phyloP scores from a whole-genome alignment of 257 asterid species.

The Salvia splendens region DNA sequence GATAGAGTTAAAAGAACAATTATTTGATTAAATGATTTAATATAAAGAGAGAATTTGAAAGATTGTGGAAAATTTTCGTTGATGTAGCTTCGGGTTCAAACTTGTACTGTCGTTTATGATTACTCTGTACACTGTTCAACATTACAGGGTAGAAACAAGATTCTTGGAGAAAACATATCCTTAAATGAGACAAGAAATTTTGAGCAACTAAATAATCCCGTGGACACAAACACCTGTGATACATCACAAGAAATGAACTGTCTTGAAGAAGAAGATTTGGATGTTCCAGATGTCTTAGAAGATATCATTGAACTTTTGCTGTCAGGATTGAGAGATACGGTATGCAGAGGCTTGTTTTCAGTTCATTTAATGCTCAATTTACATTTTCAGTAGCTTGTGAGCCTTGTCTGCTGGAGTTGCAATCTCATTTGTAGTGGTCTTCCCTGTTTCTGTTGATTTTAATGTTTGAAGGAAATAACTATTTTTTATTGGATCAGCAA shows the following conservation, averaged over 20 bases:
- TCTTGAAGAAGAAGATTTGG: constrained; percentile 79
- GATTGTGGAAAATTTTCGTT: constrained; percentile 10
- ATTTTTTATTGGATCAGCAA: constrained; percentile 8
- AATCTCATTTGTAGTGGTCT: constrained; percentile 20
- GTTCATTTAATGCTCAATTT: constrained; percentile 28
- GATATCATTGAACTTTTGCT: constrained; percentile 76
- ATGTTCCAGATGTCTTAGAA: constrained; percentile 87
- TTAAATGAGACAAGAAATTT: constrained; percentile 36
- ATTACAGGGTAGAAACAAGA: constrained; percentile 63
- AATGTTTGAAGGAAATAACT: constrained; percentile 14
- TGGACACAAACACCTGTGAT: constrained; percentile 37
- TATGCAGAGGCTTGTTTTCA: constrained; percentile 54
- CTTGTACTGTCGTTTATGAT: constrained; percentile 17
- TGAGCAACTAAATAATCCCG: constrained; percentile 39
- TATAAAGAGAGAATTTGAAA: constrained; percentile 2
- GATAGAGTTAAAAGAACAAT: background rate
- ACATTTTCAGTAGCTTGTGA: constrained; percentile 16
- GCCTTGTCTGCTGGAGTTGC: background rate
- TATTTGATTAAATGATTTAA: background rate
- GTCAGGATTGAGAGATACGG: constrained; percentile 89
- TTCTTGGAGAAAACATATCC: constrained; percentile 60
- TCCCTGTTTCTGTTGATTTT: constrained; percentile 19
- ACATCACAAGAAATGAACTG: constrained; percentile 46
- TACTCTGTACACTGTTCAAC: constrained; percentile 25
- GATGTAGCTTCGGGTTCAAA: constrained; percentile 27